Evolutionary conservation across 257 asterid species (phyloP).

Genomic region (Vinca minor): DNA sequence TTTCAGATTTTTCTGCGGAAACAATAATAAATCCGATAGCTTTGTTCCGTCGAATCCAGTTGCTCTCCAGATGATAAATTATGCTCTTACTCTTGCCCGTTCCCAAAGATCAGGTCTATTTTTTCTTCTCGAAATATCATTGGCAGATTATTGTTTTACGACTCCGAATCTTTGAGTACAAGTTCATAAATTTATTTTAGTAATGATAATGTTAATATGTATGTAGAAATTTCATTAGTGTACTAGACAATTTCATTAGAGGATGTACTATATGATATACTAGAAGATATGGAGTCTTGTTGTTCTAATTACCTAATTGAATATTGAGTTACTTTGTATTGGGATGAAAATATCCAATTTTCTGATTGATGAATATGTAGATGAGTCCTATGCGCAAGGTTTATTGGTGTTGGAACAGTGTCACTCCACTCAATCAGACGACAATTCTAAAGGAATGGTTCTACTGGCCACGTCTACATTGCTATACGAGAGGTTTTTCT

Average conservation of each 20-base stretch:
- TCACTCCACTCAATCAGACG: constrained; percentile 60
- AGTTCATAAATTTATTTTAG: no score
- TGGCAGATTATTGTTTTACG: neutral
- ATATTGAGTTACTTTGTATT: neutral
- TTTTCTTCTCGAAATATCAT: neutral
- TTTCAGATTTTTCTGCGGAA: constrained; percentile 27
- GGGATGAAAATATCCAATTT: neutral
- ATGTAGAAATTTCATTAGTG: no score
- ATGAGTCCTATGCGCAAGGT: constrained; percentile 67
- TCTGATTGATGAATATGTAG: constrained; percentile 23
- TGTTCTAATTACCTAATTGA: no score
- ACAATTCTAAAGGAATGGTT: constrained; percentile 66
- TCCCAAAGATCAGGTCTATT: constrained; percentile 64
- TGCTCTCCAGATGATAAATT: constrained; percentile 66
- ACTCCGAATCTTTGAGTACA: no score
- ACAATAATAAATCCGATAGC: constrained; percentile 10
- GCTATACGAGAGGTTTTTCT: constrained; percentile 61
- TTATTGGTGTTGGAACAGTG: constrained; percentile 82
- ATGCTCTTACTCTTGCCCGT: constrained; percentile 70
- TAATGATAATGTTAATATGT: no score
- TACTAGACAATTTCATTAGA: no score
- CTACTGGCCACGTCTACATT: constrained; percentile 74
- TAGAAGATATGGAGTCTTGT: no score
- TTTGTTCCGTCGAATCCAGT: constrained; percentile 45
- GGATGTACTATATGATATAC: no score